phyloP scores from a whole-genome alignment of 2,329 filamentous ascomycete species.

The Arthrobotrys iridis region DNA sequence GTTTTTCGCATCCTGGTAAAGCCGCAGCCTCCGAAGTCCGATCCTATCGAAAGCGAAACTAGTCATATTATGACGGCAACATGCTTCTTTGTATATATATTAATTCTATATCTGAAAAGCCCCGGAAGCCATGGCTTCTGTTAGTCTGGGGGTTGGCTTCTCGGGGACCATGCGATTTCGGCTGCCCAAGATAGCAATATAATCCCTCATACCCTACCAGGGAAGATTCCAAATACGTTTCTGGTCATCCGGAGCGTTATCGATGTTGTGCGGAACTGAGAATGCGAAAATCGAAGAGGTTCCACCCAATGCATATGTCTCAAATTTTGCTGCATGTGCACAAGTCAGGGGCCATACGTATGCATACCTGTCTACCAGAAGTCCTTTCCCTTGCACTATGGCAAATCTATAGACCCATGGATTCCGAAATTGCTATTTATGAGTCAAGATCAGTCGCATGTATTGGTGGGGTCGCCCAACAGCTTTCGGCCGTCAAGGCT shows the following conservation, averaged over 20 bases:
- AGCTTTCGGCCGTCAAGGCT: no score
- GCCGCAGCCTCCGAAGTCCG: no score
- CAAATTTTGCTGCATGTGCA: neutral
- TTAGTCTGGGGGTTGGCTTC: neutral
- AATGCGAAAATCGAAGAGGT: neutral
- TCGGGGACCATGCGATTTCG: neutral
- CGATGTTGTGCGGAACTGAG: neutral
- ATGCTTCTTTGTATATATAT: no score
- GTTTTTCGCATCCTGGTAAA: no score
- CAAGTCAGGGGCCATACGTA: neutral
- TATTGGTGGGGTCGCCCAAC: neutral
- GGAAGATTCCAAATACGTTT: slow-evolving; percentile 15
- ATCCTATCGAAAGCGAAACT: no score
- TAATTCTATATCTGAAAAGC: no score
- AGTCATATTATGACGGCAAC: no score
- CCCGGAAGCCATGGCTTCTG: neutral
- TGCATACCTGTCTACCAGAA: neutral
- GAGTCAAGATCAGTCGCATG: slow-evolving; percentile 7
- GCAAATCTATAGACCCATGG: neutral
- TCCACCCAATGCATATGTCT: neutral
- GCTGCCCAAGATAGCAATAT: slow-evolving; percentile 8
- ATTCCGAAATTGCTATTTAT: slow-evolving; percentile 46
- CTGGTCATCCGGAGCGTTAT: neutral
- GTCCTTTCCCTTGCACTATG: neutral
- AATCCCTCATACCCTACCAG: slow-evolving; percentile 15